Percentiles rank a stretch among this genome's conserved stretches.
phyloP scores from a whole-genome alignment of 1,284 basidiomycete species.

The Boletellus sp. region DNA sequence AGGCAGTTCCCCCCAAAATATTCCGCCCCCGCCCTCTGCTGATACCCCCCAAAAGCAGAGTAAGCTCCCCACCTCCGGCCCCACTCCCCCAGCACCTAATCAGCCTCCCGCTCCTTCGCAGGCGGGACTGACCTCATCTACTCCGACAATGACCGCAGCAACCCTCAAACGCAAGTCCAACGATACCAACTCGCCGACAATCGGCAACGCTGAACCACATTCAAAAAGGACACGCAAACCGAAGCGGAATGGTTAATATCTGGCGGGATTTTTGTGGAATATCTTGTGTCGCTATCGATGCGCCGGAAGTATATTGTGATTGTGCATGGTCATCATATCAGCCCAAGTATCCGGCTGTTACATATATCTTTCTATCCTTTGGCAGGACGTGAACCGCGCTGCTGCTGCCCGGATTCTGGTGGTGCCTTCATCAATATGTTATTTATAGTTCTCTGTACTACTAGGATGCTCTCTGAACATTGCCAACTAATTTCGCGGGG shows the following conservation, averaged over 20 bases:
- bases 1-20: constrained; percentile 49
- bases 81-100: constrained; percentile 40
- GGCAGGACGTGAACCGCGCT: constrained; percentile 25
- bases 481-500: constrained; percentile 13
- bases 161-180: constrained; percentile 64
- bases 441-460: constrained; percentile 39
- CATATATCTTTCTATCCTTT: constrained; percentile 32
- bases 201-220: constrained; percentile 43
- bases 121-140: constrained; percentile 39
- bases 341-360: constrained; percentile 25
- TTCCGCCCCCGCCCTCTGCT: constrained; percentile 40
- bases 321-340: constrained; percentile 24
- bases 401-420: constrained; percentile 32
- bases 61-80: constrained; percentile 47
- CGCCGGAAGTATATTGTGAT: constrained; percentile 32
- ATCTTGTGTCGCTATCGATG: constrained; percentile 26
- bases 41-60: constrained; percentile 51
- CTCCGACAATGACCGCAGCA: constrained; percentile 51
- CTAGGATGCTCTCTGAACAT: constrained; percentile 26
- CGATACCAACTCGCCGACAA: constrained; percentile 51
- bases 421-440: constrained; percentile 29
- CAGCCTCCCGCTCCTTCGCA: constrained; percentile 40
- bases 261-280: constrained; percentile 28
- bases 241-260: constrained; percentile 36
- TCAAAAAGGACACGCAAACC: constrained; percentile 49